A percentile compares a stretch with the other conserved stretches of the same genome.
Evolutionary conservation across 192 early-diverging fungal species (phyloP).

Genomic region (Kappamyces sp.): DNA sequence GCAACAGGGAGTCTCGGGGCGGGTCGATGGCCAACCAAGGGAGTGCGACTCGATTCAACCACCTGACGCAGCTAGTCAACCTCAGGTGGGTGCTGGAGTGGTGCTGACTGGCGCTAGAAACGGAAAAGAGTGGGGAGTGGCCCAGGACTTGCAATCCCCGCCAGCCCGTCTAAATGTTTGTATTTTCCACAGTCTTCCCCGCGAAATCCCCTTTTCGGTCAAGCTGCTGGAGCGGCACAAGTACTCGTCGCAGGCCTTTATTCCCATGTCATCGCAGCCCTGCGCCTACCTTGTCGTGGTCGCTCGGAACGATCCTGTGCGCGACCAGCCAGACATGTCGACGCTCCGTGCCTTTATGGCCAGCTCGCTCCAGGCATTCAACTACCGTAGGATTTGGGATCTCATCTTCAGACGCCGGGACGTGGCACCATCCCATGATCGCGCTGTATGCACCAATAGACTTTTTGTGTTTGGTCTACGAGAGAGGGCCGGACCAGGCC

Average conservation of each 20-base stretch:
- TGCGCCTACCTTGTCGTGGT: slow-evolving; percentile 72
- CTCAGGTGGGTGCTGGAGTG: slow-evolving; percentile 64
- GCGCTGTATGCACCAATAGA: slow-evolving; percentile 46
- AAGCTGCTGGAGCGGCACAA: slow-evolving; percentile 79
- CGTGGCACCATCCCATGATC: slow-evolving; percentile 92
- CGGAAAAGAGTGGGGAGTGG: too few relatives aligned
- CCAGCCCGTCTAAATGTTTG: too few relatives aligned
- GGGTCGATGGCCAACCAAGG: background rate
- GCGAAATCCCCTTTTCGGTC: slow-evolving; percentile 42
- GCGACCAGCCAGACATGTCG: slow-evolving; percentile 64
- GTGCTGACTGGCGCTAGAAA: slow-evolving; percentile 28
- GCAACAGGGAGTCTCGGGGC: too few relatives aligned
- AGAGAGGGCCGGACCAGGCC: slow-evolving; percentile 45
- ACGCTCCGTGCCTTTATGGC: slow-evolving; percentile 73
- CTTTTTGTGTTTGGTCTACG: slow-evolving; percentile 74
- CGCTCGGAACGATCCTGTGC: slow-evolving; percentile 56
- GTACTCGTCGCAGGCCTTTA: slow-evolving; percentile 79
- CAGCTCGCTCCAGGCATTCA: slow-evolving; percentile 68
- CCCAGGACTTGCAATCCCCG: too few relatives aligned
- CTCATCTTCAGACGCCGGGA: slow-evolving; percentile 36
- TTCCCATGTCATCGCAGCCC: slow-evolving; percentile 59
- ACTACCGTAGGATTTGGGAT: slow-evolving; percentile 42
- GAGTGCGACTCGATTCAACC: slow-evolving; percentile 1
- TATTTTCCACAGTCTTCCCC: too few relatives aligned
- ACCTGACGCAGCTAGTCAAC: background rate